phyloP scores from a whole-genome alignment of 148 eudicot species.

The Nepenthes mirabilis region DNA sequence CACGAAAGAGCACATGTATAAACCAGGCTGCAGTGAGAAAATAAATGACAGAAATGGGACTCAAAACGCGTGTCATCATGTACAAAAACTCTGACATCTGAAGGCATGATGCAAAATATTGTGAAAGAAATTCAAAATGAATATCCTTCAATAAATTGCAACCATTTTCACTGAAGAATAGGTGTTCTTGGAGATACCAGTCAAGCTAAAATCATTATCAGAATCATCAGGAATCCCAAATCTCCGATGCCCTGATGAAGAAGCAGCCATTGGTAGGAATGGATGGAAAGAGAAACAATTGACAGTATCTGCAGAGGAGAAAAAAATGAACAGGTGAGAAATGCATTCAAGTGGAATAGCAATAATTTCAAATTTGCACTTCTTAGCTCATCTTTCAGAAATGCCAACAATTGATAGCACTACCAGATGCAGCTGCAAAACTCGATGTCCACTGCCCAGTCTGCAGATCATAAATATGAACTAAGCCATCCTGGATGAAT shows the following conservation, averaged over 20 bases:
- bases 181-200: conserved; percentile 28
- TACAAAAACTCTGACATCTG: too few relatives aligned
- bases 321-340: not conserved
- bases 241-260: conserved; percentile 95
- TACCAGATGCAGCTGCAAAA: conserved; percentile 91
- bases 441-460: conserved; percentile 94
- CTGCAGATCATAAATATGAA: conserved; percentile 88
- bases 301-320: conserved; percentile 62
- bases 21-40: too few relatives aligned
- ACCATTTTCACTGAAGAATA: not conserved
- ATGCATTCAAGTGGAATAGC: not conserved
- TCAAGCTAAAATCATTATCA: conserved; percentile 33
- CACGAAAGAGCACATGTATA: too few relatives aligned
- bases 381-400: not conserved
- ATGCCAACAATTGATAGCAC: not conserved
- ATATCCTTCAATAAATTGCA: not conserved
- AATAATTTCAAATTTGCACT: not conserved
- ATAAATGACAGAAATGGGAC: too few relatives aligned
- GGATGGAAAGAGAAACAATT: conserved; percentile 90
- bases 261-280: conserved; percentile 79
- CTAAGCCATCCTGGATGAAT: conserved; percentile 67
- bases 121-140: not conserved
- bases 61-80: too few relatives aligned
- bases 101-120: too few relatives aligned
- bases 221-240: conserved; percentile 48